A percentile compares a stretch with the other conserved stretches of the same genome.
phyloP scores from a whole-genome alignment of 129 eudicot genomes.

The Lactuca saligna region DNA sequence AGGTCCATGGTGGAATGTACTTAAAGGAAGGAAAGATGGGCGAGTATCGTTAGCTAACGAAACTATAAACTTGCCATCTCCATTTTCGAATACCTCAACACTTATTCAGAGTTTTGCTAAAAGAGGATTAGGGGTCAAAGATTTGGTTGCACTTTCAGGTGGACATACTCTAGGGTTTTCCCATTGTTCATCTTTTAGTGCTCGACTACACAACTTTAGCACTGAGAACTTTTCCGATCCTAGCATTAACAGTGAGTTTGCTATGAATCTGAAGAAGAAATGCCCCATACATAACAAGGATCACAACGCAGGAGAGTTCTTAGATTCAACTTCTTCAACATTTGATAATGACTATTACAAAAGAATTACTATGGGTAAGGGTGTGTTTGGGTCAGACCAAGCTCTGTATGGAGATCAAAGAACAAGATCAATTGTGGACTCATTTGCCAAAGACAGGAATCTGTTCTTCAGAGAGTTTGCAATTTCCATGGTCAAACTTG shows the following conservation, averaged over 20 bases:
- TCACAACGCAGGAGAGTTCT: constrained; percentile 59
- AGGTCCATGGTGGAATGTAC: constrained; percentile 81
- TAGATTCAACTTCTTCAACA: constrained; percentile 66
- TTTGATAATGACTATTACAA: constrained; percentile 76
- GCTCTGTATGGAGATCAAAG: constrained; percentile 51
- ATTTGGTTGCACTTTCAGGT: constrained; percentile 78
- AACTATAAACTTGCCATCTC: constrained; percentile 64
- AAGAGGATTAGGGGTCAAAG: constrained; percentile 59
- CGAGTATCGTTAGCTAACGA: constrained; percentile 68
- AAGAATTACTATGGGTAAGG: constrained; percentile 50
- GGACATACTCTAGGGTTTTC: constrained; percentile 93
- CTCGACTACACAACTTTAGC: constrained; percentile 54
- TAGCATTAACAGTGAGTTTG: constrained; percentile 50
- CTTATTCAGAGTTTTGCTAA: constrained; percentile 66
- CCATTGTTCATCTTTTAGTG: constrained; percentile 70
- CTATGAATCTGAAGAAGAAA: constrained; percentile 42
- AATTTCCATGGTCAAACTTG: constrained; percentile 74
- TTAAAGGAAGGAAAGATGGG: constrained; percentile 84
- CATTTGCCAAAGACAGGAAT: constrained; percentile 57
- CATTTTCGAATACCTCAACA: constrained; percentile 58
- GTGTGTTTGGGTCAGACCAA: constrained; percentile 76
- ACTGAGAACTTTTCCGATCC: constrained; percentile 52
- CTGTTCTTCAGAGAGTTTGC: constrained; percentile 70
- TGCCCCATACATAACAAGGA: constrained; percentile 58
- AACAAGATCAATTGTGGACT: constrained; percentile 59